phyloP scores from a whole-genome alignment of 345 rosid genomes.

The Ceriops zippeliana region DNA sequence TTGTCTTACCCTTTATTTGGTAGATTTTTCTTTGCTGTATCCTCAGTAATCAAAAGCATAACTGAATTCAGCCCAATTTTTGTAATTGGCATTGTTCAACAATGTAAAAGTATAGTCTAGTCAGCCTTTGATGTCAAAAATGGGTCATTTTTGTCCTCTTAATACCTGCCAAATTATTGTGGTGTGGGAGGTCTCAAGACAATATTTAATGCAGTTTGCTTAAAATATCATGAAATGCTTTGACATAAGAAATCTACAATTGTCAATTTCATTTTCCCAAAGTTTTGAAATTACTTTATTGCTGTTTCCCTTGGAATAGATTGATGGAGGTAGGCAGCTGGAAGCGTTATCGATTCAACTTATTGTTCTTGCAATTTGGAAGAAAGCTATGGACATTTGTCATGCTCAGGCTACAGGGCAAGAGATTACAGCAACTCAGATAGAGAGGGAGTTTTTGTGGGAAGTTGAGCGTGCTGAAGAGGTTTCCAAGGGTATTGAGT shows the following conservation, averaged over 20 bases:
- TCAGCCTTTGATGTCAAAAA: too few relatives aligned
- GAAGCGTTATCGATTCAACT: conserved; percentile 91
- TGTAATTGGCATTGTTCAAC: too few relatives aligned
- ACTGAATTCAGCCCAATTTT: too few relatives aligned
- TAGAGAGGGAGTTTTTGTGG: conserved; percentile 66
- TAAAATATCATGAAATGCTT: background rate
- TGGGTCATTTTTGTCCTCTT: too few relatives aligned
- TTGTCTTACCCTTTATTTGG: too few relatives aligned
- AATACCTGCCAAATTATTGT: too few relatives aligned
- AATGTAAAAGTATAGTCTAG: too few relatives aligned
- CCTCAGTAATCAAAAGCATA: too few relatives aligned
- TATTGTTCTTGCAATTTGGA: conserved; percentile 92
- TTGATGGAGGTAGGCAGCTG: conserved; percentile 45
- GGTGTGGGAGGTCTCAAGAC: too few relatives aligned
- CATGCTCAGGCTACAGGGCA: conserved; percentile 79
- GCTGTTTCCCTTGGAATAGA: conserved; percentile 39
- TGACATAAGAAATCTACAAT: conserved; percentile 10
- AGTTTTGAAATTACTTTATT: conserved; percentile 9
- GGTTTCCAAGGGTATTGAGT: conserved; percentile 63
- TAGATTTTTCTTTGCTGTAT: too few relatives aligned
- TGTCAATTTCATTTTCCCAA: background rate
- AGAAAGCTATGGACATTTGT: conserved; percentile 87
- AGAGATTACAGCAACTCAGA: conserved; percentile 52
- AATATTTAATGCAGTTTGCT: background rate
- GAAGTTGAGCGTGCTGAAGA: conserved; percentile 88